phyloP scores from a whole-genome alignment of 2,329 filamentous ascomycete genomes.

The Septoria linicola region DNA sequence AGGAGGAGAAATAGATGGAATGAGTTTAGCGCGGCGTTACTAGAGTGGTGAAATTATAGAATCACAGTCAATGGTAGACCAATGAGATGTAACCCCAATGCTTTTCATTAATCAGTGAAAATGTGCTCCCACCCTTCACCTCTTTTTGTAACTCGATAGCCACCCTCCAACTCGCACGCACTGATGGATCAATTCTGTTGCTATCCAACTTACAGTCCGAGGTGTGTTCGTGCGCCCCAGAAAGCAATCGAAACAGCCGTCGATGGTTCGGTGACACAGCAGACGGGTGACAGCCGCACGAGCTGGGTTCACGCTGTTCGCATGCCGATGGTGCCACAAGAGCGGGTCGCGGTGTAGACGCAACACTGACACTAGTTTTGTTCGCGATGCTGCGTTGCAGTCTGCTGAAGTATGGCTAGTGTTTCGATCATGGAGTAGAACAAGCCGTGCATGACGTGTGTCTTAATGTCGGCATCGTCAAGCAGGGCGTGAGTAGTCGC shows the following conservation, averaged over 20 bases:
- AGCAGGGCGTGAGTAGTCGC: too few species aligned
- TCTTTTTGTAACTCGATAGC: too few species aligned
- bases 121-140: too few species aligned
- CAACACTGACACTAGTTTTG: not conserved
- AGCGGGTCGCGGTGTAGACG: constrained; percentile 12
- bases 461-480: too few species aligned
- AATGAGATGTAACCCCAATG: not conserved
- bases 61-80: not conserved
- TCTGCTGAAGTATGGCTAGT: not conserved
- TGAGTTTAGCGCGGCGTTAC: constrained; percentile 10
- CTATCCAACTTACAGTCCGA: too few species aligned
- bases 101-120: too few species aligned
- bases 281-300: constrained; percentile 14
- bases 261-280: constrained; percentile 16
- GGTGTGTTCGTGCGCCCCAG: too few species aligned
- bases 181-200: too few species aligned
- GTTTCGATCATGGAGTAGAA: not conserved
- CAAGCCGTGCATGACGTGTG: too few species aligned
- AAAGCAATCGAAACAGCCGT: constrained; percentile 2
- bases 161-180: too few species aligned
- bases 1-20: not conserved
- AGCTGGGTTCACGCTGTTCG: constrained; percentile 9
- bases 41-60: not conserved
- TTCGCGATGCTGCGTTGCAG: not conserved
- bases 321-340: constrained; percentile 11